Conservation (phyloP, 2,329 filamentous ascomycete genomes). For the Onygenales sp. region DNA sequence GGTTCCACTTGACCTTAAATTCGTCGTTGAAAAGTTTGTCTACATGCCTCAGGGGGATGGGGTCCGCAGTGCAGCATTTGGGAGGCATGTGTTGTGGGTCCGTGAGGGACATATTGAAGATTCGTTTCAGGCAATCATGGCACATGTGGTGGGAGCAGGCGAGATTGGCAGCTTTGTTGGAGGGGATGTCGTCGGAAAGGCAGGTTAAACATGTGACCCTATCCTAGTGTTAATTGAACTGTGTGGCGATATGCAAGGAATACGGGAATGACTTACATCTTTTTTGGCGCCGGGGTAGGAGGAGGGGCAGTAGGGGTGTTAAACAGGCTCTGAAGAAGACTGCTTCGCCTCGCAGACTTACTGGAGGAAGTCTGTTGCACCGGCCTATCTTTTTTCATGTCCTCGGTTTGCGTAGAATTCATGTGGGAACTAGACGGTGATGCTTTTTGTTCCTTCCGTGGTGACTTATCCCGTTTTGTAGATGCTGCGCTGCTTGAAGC, state of each 20-base stretch:
- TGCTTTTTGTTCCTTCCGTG: background rate
- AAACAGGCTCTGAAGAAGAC: conserved; percentile 6
- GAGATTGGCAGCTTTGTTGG: conserved; percentile 58
- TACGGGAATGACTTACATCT: conserved; percentile 6
- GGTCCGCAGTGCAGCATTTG: conserved; percentile 63
- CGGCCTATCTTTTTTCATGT: background rate
- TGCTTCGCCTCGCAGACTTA: conserved; percentile 5
- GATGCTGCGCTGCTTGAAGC: background rate
- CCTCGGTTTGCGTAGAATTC: background rate
- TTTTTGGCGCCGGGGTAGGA: conserved; percentile 4
- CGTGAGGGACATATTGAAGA: conserved; percentile 65
- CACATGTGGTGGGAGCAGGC: conserved; percentile 78
- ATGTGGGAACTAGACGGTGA: background rate
- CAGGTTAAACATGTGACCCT: conserved; percentile 68
- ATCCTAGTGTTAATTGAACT: conserved; percentile 10
- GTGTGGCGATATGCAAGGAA: too few species aligned
- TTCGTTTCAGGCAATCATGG: conserved; percentile 60
- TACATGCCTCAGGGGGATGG: conserved; percentile 67
- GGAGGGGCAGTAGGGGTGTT: conserved; percentile 4
- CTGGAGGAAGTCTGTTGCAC: background rate
- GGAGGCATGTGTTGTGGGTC: conserved; percentile 80
- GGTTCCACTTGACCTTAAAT: conserved; percentile 74
- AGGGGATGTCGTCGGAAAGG: conserved; percentile 54
- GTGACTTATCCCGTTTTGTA: background rate
- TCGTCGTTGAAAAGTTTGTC: conserved; percentile 61